Conservation (phyloP, 2,329 filamentous ascomycete genomes). For the Arthrobotrys iridis region DNA sequence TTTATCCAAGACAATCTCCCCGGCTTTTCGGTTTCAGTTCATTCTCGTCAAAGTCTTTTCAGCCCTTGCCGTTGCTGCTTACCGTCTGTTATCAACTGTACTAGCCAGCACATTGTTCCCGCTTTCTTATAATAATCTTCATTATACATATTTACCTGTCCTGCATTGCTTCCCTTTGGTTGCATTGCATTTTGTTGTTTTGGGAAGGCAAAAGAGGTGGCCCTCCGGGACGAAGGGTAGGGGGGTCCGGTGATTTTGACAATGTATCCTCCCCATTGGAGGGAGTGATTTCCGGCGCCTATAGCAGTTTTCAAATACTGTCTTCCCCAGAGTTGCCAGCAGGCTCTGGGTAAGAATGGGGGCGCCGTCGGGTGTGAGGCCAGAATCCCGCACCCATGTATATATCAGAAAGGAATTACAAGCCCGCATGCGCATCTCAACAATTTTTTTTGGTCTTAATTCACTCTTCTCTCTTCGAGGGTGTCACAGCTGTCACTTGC, state of each 20-base stretch:
- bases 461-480: slow-evolving; percentile 1
- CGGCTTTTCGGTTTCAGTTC: not conserved
- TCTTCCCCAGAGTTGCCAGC: slow-evolving; percentile 13
- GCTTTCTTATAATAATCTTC: slow-evolving; percentile 48
- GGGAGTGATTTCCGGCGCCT: slow-evolving; percentile 41
- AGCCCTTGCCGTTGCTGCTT: slow-evolving; percentile 11
- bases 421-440: slow-evolving; percentile 36
- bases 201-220: not conserved
- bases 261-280: slow-evolving; percentile 9
- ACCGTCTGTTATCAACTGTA: slow-evolving; percentile 25
- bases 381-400: slow-evolving; percentile 25
- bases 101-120: slow-evolving; percentile 36
- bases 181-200: slow-evolving; percentile 6
- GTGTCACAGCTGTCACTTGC: slow-evolving; percentile 10
- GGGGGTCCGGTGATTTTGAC: not conserved
- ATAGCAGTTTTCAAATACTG: slow-evolving; percentile 12
- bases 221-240: slow-evolving; percentile 3
- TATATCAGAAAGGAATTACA: slow-evolving; percentile 22
- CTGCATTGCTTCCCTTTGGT: not conserved
- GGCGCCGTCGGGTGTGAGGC: not conserved
- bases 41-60: not conserved
- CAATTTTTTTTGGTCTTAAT: slow-evolving; percentile 15
- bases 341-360: not conserved
- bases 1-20: slow-evolving; percentile 7
- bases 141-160: slow-evolving; percentile 33